Conservation (phyloP, 305 asterid species). For the Rubia peregrina region DNA sequence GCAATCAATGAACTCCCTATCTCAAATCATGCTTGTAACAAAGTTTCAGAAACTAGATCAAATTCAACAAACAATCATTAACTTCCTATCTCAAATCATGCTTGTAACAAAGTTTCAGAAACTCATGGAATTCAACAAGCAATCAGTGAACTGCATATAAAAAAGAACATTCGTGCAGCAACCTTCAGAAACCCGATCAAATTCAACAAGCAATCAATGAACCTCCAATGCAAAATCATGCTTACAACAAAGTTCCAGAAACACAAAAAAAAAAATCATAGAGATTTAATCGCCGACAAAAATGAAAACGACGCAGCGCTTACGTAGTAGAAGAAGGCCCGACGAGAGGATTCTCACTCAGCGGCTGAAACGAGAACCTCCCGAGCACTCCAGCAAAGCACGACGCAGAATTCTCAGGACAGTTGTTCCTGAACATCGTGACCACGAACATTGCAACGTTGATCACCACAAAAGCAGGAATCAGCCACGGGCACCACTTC, state of each 20-base stretch:
- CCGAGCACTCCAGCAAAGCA: slow-evolving; percentile 58
- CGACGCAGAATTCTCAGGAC: slow-evolving; percentile 55
- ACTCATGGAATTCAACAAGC: too few species aligned
- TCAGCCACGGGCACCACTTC: slow-evolving; percentile 72
- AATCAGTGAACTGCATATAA: too few species aligned
- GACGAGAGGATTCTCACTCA: slow-evolving; percentile 76
- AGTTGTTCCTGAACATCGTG: slow-evolving; percentile 64
- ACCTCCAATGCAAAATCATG: background rate
- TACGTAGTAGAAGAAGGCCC: slow-evolving; percentile 85
- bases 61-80: background rate
- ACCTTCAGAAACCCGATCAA: background rate
- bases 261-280: background rate
- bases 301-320: slow-evolving; percentile 10
- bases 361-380: slow-evolving; percentile 76
- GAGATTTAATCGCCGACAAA: background rate
- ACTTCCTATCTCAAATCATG: too few species aligned
- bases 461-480: slow-evolving; percentile 51
- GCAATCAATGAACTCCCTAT: too few species aligned
- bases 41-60: background rate
- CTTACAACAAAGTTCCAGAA: background rate
- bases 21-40: too few species aligned
- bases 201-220: background rate
- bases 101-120: too few species aligned
- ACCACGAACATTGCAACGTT: slow-evolving; percentile 47
- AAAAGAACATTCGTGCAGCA: too few species aligned